Evolutionary conservation across 768 basidiomycete species (phyloP).

Genomic region (Panellus pusillus): DNA sequence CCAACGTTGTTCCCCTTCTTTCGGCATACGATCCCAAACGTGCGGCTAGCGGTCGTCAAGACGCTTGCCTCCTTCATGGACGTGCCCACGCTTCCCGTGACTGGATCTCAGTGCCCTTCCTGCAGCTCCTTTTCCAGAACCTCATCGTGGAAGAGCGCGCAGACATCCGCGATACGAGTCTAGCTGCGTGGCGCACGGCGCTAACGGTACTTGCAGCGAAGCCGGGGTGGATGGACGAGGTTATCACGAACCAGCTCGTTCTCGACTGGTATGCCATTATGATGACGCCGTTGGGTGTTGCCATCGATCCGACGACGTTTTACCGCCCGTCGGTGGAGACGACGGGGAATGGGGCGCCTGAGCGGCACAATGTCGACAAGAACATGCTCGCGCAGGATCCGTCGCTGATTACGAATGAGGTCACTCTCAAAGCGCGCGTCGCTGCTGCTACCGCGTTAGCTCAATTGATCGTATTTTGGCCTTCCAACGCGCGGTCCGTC

Average conservation of each 20-base stretch:
- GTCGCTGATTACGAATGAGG: constrained; percentile 73
- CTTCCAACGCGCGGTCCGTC: constrained; percentile 47
- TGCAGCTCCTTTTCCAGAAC: constrained; percentile 91
- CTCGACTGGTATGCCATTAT: constrained; percentile 85
- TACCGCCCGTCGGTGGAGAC: constrained; percentile 53
- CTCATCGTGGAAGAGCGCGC: constrained; percentile 85
- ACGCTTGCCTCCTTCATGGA: constrained; percentile 86
- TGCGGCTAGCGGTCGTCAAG: constrained; percentile 89
- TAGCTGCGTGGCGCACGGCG: constrained; percentile 73
- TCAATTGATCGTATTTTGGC: constrained; percentile 66
- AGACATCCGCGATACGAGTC: constrained; percentile 77
- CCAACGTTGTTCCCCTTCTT: constrained; percentile 94
- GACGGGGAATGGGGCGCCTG: constrained; percentile 47
- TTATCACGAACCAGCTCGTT: constrained; percentile 58
- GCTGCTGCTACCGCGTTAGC: constrained; percentile 79
- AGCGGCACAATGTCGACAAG: constrained; percentile 94
- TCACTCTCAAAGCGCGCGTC: constrained; percentile 76
- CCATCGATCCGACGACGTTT: constrained; percentile 71
- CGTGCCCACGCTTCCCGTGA: constrained; percentile 67
- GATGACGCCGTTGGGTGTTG: constrained; percentile 87
- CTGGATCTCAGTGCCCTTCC: constrained; percentile 78
- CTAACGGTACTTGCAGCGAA: constrained; percentile 51
- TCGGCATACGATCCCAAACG: constrained; percentile 92
- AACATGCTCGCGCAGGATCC: constrained; percentile 91
- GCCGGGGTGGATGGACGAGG: constrained; percentile 49